Conservation (phyloP, 2,329 filamentous ascomycete genomes). For the Arthrobotrys iridis region DNA sequence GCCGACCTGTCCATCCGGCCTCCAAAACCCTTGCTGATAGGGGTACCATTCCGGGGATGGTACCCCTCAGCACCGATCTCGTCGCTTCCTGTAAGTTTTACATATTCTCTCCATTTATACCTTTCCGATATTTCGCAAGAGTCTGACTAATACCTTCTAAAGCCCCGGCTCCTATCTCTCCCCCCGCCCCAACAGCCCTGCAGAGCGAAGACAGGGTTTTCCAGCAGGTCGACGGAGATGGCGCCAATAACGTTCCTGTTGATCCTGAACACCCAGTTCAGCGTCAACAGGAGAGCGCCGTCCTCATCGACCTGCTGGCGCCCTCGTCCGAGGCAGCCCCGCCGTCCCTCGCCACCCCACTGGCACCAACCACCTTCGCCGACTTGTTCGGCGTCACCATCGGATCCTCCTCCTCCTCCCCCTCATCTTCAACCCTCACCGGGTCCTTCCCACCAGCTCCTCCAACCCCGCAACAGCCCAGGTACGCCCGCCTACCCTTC, state of each 20-base stretch:
- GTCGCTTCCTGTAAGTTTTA: constrained; percentile 4
- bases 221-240: background rate
- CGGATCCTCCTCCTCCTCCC: background rate
- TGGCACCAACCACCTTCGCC: background rate
- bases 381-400: background rate
- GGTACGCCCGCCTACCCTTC: background rate
- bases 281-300: background rate
- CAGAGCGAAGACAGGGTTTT: background rate
- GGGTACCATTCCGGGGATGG: background rate
- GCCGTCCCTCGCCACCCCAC: background rate
- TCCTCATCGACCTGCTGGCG: background rate
- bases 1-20: constrained; percentile 2
- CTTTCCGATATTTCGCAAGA: background rate
- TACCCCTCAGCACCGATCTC: background rate
- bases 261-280: background rate
- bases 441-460: background rate
- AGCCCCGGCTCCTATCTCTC: background rate
- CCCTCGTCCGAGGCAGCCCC: background rate
- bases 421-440: background rate
- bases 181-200: background rate
- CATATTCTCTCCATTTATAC: background rate
- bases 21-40: background rate
- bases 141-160: background rate
- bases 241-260: background rate
- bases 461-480: background rate